Conservation (phyloP, 176 grass and related monocot genomes). For the Puya raimondii region DNA sequence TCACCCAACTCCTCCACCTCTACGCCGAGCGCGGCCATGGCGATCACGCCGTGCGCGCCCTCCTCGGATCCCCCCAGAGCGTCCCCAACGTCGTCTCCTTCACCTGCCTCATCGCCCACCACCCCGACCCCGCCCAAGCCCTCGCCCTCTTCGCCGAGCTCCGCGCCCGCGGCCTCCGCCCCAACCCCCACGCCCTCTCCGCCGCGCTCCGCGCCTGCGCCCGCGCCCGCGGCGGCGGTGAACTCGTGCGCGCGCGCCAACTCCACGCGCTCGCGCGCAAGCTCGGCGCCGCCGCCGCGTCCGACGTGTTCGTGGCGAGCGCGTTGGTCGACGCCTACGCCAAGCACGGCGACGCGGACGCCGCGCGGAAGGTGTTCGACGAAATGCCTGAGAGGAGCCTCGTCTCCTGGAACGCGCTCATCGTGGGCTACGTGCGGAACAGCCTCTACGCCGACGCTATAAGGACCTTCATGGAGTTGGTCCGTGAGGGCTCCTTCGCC, state of each 20-base stretch:
- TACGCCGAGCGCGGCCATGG: conserved; percentile 29
- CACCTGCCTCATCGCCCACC: conserved; percentile 23
- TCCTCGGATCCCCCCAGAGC: conserved; percentile 4
- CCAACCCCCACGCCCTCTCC: conserved; percentile 29
- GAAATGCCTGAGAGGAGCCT: conserved; percentile 15
- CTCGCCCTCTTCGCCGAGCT: conserved; percentile 39
- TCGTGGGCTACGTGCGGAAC: conserved; percentile 34
- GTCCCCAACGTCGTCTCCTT: conserved; percentile 17
- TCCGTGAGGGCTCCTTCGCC: background rate
- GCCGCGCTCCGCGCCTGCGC: conserved; percentile 32
- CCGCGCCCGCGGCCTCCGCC: background rate
- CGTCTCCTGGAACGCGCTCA: conserved; percentile 41
- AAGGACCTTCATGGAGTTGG: conserved; percentile 3
- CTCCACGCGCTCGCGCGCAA: conserved; percentile 30
- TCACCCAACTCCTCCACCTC: conserved; percentile 48
- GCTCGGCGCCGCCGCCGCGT: conserved; percentile 14
- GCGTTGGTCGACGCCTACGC: conserved; percentile 35
- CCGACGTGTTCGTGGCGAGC: conserved; percentile 31
- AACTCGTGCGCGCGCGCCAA: conserved; percentile 10
- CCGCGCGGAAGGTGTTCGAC: conserved; percentile 16
- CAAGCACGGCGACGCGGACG: conserved; percentile 26
- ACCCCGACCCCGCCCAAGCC: conserved; percentile 21
- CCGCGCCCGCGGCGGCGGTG: background rate
- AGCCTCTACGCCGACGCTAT: conserved; percentile 15
- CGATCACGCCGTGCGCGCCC: conserved; percentile 13